Conservation (phyloP, 805 yeast genomes). For the Jamesozyma spencerorum region DNA sequence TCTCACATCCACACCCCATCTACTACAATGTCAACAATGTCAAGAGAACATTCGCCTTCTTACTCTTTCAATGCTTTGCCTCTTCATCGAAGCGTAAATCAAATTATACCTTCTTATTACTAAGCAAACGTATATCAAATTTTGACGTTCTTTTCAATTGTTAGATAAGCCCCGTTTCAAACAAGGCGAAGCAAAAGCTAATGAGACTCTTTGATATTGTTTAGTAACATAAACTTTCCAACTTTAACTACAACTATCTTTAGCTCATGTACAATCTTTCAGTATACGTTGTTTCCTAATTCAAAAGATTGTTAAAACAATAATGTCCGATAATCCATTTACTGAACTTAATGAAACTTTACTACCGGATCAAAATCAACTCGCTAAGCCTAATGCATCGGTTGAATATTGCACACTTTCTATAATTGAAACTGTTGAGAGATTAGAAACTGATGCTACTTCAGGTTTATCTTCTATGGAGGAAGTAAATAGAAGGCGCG, state of each 20-base stretch:
- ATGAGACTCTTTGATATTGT: not conserved
- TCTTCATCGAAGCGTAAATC: too few species aligned
- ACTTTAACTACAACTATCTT: too few species aligned
- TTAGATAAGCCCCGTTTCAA: not conserved
- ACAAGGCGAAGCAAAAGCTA: not conserved
- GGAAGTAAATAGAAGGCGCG: constrained; percentile 64
- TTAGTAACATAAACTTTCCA: too few species aligned
- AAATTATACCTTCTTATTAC: too few species aligned
- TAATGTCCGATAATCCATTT: constrained; percentile 32
- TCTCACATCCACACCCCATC: too few species aligned
- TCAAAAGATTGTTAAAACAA: not conserved
- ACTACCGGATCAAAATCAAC: constrained; percentile 15
- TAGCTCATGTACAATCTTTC: too few species aligned
- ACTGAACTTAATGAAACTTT: constrained; percentile 10
- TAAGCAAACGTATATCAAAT: too few species aligned
- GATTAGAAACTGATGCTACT: constrained; percentile 50
- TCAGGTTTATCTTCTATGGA: constrained; percentile 59
- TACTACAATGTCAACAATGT: too few species aligned
- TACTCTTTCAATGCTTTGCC: too few species aligned
- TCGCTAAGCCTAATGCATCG: constrained; percentile 43
- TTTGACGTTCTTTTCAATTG: too few species aligned
- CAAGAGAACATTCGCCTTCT: too few species aligned
- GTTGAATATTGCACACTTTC: constrained; percentile 52
- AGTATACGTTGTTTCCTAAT: too few species aligned
- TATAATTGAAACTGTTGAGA: constrained; percentile 53